Base-by-base conservation (phyloP, 2,329 filamentous ascomycete species). In the Ramularia collo-cygni region DNA sequence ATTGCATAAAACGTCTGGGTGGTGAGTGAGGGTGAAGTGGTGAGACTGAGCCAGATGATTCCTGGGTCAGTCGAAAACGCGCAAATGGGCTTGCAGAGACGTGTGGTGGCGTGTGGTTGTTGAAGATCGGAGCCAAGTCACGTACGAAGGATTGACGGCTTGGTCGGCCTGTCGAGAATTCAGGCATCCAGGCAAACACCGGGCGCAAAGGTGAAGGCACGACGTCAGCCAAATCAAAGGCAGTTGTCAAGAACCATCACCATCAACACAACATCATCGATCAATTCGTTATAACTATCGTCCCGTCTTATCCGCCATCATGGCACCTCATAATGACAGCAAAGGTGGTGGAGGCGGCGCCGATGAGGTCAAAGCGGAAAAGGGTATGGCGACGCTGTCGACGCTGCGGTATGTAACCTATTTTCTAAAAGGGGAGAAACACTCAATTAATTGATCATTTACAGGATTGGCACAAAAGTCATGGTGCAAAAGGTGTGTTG, bases 381-480 rank as follows among this genome's bases (percentile, higher is more conserved):
- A 82, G 61, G 83, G 88, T 40, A 81, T 81, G 59, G 88, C 89
- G 53, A 95, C 88, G 26, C 70, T 92, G 47, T 83, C 87, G 54
- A 90, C 88, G 19, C 73, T 96, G 53, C 77, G 77, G 83, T 85
- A 71, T 56, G 78, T 67, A 52, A 24, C 29, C 15, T n/a, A 26
- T 37, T 28, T 9, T 16, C 19, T 38, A 15, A 24, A 27, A 27
- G 34, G 33, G 10, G 14, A 19, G 9, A n/a, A 16, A 19, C 16
- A 33, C 13, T 10, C 16, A n/a, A 19, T 10, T 33, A 19, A 17
- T 3, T 7, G 9, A 34, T 52, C 58, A 60, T 62, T 55, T 44
- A 45, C 54, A 83, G 78, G 52, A 76, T 81, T 48, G 79, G 79
- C 48, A 75, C 80, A 24, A 82, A 81, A 58, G 77, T 74, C 24